Evolutionary conservation across 257 asterid genomes (phyloP).

Genomic region (Sherardia arvensis): DNA sequence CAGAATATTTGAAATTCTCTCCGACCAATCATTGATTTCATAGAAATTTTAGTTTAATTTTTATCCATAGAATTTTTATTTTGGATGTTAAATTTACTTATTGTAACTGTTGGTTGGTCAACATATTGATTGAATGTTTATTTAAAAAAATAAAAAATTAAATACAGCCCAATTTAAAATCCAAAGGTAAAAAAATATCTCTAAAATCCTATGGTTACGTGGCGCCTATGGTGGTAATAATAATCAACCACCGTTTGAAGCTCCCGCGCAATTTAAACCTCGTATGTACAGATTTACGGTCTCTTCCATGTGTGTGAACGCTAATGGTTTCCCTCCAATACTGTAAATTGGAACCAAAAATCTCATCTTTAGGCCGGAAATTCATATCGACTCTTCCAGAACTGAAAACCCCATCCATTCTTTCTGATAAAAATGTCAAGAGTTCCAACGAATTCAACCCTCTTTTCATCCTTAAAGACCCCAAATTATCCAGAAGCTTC

Average conservation of each 20-base stretch:
- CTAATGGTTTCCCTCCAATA: not conserved
- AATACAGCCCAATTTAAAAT: too few relatives aligned
- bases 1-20: too few relatives aligned
- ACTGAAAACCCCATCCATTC: not conserved
- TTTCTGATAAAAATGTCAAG: not conserved
- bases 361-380: slow-evolving; percentile 5
- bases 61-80: too few relatives aligned
- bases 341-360: slow-evolving; percentile 4
- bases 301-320: not conserved
- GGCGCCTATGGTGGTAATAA: too few relatives aligned
- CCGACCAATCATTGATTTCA: too few relatives aligned
- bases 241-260: not conserved
- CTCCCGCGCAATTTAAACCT: not conserved
- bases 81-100: too few relatives aligned
- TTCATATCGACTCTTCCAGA: not conserved
- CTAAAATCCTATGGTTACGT: too few relatives aligned
- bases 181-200: too few relatives aligned
- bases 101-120: too few relatives aligned
- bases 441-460: not conserved
- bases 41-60: too few relatives aligned
- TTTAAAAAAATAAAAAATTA: too few relatives aligned
- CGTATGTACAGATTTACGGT: not conserved
- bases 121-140: too few relatives aligned
- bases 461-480: not conserved
- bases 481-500: not conserved